phyloP scores from a whole-genome alignment of 139 green algal genomes.

The Ettlia oleoabundans region DNA sequence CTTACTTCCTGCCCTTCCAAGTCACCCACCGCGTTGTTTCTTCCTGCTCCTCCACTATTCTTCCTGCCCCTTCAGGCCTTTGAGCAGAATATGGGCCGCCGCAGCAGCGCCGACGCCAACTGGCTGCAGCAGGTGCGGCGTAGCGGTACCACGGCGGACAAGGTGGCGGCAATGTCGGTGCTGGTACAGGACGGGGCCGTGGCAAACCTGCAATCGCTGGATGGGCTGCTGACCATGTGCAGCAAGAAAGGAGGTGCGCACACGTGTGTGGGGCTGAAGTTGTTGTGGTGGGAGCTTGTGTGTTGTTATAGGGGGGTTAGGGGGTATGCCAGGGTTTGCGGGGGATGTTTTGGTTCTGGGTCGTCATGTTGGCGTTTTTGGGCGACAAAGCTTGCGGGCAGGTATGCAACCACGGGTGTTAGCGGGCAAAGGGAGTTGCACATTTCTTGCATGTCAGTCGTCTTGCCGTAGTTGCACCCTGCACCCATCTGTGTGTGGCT shows the following conservation, averaged over 20 bases:
- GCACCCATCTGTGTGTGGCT: too few species aligned
- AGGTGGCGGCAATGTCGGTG: constrained; percentile 88
- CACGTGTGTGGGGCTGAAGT: too few species aligned
- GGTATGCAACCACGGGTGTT: too few species aligned
- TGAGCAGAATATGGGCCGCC: constrained; percentile 57
- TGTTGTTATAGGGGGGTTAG: too few species aligned
- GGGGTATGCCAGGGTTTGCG: too few species aligned
- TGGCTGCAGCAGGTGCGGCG: constrained; percentile 82
- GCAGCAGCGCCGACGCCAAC: constrained; percentile 62
- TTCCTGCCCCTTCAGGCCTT: constrained; percentile 47
- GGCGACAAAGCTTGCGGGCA: too few species aligned
- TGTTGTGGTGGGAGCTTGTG: too few species aligned
- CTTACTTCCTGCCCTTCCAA: neutral
- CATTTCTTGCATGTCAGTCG: too few species aligned
- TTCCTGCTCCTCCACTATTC: neutral
- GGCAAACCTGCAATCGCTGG: constrained; percentile 78
- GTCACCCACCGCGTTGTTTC: neutral
- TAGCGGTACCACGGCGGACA: constrained; percentile 77
- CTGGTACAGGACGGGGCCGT: constrained; percentile 80
- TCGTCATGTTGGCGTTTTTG: too few species aligned
- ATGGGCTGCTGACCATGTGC: constrained; percentile 77
- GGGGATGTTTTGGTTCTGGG: too few species aligned
- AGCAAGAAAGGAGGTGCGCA: constrained; percentile 59
- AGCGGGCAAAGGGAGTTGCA: too few species aligned
- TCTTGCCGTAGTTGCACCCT: too few species aligned